Evolutionary conservation across 352 stramenopile genomes (phyloP).

Genomic region (Globisporangium cystogenes): DNA sequence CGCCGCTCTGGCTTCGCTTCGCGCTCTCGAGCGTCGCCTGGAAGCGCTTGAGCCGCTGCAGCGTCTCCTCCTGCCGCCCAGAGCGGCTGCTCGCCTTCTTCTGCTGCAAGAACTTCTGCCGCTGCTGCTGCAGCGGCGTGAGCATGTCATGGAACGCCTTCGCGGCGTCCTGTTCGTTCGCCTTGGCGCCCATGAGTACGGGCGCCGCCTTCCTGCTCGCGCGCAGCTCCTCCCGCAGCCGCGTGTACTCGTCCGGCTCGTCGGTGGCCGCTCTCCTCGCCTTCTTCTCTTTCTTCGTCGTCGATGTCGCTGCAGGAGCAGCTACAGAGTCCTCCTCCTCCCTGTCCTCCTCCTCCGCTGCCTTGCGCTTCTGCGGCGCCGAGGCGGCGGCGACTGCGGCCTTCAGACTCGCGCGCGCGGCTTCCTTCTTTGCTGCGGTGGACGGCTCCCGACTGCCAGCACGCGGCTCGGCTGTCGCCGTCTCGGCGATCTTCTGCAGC

Average conservation of each 20-base stretch:
- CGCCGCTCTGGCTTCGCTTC: conserved; percentile 17
- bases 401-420: conserved; percentile 16
- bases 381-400: conserved; percentile 5
- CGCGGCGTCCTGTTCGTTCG: conserved; percentile 46
- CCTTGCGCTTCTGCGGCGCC: background rate
- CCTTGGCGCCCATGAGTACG: conserved; percentile 50
- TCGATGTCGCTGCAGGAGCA: background rate
- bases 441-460: too few relatives aligned
- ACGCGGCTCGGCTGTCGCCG: background rate
- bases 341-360: background rate
- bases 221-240: conserved; percentile 62
- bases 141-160: conserved; percentile 66
- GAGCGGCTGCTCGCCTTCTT: conserved; percentile 54
- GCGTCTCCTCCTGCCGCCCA: conserved; percentile 57
- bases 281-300: conserved; percentile 5
- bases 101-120: conserved; percentile 60
- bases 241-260: conserved; percentile 56
- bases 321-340: background rate
- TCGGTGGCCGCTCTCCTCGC: conserved; percentile 16
- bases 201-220: conserved; percentile 51
- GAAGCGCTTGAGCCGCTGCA: conserved; percentile 67
- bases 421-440: conserved; percentile 19
- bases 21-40: conserved; percentile 39
- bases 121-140: conserved; percentile 68
- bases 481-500: conserved; percentile 44